A percentile compares a stretch with the other conserved stretches of the same genome.
phyloP scores from a whole-genome alignment of 2,329 filamentous ascomycete genomes.

The Talaromyces islandicus region DNA sequence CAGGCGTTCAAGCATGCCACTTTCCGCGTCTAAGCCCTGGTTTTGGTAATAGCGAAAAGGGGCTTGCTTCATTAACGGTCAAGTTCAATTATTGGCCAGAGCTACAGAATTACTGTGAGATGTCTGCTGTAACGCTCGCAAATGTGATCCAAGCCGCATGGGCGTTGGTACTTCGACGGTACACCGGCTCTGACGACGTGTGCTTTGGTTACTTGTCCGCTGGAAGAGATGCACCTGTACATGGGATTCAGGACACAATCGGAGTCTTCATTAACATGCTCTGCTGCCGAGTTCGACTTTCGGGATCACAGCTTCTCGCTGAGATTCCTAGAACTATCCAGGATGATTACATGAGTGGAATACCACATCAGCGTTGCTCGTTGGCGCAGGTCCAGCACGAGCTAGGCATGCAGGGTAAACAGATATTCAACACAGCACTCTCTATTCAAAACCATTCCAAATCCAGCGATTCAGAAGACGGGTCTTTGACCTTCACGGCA shows the following conservation, averaged over 20 bases:
- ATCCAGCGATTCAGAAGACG: conserved; percentile 17
- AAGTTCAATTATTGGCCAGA: conserved; percentile 25
- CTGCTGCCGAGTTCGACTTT: conserved; percentile 42
- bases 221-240: conserved; percentile 40
- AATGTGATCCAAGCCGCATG: conserved; percentile 33
- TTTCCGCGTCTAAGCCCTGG: conserved; percentile 14
- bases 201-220: conserved; percentile 38
- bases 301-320: conserved; percentile 26
- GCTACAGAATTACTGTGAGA: conserved; percentile 27
- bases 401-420: conserved; percentile 27
- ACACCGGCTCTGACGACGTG: conserved; percentile 31
- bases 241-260: conserved; percentile 41
- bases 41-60: conserved; percentile 12
- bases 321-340: conserved; percentile 42
- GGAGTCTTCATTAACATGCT: conserved; percentile 53
- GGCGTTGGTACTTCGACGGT: conserved; percentile 31
- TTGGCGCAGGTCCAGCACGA: conserved; percentile 43
- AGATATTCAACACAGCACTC: conserved; percentile 38
- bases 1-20: conserved; percentile 26
- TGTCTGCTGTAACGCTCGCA: conserved; percentile 26
- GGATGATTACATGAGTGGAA: conserved; percentile 39
- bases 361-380: conserved; percentile 47
- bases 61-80: conserved; percentile 22
- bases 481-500: conserved; percentile 24
- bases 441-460: conserved; percentile 34